Conservation (phyloP, 345 rosid species). For the Boechera retrofracta region DNA sequence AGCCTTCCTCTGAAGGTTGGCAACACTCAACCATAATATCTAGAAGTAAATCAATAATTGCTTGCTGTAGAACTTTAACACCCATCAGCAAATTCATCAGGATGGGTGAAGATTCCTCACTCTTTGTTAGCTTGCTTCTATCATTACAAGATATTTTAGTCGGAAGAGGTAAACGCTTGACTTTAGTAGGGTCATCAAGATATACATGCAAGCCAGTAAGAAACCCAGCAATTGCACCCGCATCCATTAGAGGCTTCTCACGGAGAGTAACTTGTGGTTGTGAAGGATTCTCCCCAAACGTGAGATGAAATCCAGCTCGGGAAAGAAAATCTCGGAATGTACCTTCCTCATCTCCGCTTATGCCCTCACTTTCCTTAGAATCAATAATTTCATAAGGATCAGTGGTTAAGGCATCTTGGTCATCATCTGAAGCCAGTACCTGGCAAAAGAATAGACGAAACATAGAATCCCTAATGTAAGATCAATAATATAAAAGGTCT, state of each 20-base stretch:
- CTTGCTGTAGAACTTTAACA: slow-evolving; percentile 98
- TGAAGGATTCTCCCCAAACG: slow-evolving; percentile 89
- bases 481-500: slow-evolving; percentile 18
- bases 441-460: slow-evolving; percentile 47
- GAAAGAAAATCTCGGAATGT: slow-evolving; percentile 95
- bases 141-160: slow-evolving; percentile 84
- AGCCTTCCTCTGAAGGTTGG: slow-evolving; percentile 86
- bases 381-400: slow-evolving; percentile 99
- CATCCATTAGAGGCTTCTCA: slow-evolving; percentile 95
- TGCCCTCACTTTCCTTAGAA: slow-evolving; percentile 96
- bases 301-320: slow-evolving; percentile 95
- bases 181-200: slow-evolving; percentile 98
- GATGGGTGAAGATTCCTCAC: slow-evolving; percentile 93
- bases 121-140: slow-evolving; percentile 69
- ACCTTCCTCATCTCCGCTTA: slow-evolving; percentile 98
- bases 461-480: slow-evolving; percentile 15
- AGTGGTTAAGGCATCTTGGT: slow-evolving; percentile 96
- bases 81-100: slow-evolving; percentile 99
- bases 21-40: slow-evolving; percentile 99
- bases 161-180: slow-evolving; percentile 95
- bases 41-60: slow-evolving; percentile 92
- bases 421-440: slow-evolving; percentile 98
- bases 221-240: slow-evolving; percentile 99
- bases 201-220: slow-evolving; percentile 94
- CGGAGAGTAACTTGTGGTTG: slow-evolving; percentile 71